phyloP scores from a whole-genome alignment of 108 stramenopile species.

The Pseudonitzschia pungens region DNA sequence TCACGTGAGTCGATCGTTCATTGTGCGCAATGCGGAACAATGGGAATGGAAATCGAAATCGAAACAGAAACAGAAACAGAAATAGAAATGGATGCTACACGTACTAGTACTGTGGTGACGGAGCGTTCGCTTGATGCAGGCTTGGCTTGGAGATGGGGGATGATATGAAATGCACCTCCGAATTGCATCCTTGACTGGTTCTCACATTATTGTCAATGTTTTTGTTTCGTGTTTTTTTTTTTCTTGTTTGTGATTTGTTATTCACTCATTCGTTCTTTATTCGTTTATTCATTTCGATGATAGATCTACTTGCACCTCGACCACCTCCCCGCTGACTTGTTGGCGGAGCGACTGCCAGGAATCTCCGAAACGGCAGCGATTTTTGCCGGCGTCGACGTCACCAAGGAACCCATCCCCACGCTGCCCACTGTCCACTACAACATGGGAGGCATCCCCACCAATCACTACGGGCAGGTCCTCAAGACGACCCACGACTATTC shows the following conservation, averaged over 20 bases:
- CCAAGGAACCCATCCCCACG: slow-evolving; percentile 99
- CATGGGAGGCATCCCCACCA: slow-evolving; percentile 97
- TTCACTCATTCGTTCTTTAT: too few species aligned
- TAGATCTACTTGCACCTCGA: slow-evolving; percentile 96
- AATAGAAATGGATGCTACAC: too few species aligned
- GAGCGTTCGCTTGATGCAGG: too few species aligned
- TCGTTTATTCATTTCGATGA: background rate
- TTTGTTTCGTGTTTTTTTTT: background rate
- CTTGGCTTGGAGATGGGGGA: too few species aligned
- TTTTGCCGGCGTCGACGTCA: slow-evolving; percentile 99
- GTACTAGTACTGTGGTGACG: too few species aligned
- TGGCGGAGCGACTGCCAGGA: slow-evolving; percentile 96
- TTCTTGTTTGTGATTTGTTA: too few species aligned
- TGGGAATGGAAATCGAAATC: too few species aligned
- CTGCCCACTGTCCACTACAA: slow-evolving; percentile 96
- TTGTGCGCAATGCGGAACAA: too few species aligned
- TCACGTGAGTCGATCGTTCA: slow-evolving; percentile 49
- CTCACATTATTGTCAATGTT: background rate
- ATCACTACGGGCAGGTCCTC: slow-evolving; percentile 95
- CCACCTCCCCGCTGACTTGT: slow-evolving; percentile 95
- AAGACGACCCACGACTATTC: slow-evolving; percentile 73
- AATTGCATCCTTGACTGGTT: too few species aligned
- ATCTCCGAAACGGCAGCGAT: slow-evolving; percentile 98
- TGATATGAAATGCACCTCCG: too few species aligned
- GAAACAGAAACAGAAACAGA: too few species aligned